Base-by-base conservation (phyloP, 2,329 filamentous ascomycete species). In the Pseudopyricularia cyperi region DNA sequence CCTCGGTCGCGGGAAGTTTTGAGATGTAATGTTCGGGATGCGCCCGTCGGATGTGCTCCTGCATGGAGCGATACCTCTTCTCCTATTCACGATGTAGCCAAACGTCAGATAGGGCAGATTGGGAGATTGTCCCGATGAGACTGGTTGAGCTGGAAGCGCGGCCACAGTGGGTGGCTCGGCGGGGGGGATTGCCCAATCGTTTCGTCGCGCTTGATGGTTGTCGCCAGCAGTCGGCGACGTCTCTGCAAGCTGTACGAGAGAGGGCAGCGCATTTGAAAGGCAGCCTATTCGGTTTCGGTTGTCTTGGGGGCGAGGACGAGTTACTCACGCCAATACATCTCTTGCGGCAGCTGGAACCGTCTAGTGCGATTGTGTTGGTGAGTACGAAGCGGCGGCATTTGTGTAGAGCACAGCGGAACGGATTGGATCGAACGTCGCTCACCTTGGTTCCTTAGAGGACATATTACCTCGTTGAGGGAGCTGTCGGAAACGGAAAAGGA, bases 21-120 rank as follows among this genome's bases (percentile, higher is more conserved):
- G 93, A 84, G 61, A 98, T 95, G 72, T 97, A 97, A 68, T 96
- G 86, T 67, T 95, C 89, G 55, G 91, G 91, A 67, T 98, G 93
- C 59, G 93, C 91, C 68, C 93, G 85, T 62, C 93, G 88, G 63
- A 98, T 97, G 66, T 98, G 93, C 78, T 98, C 93, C 71, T 97
- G 93, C 89, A 98, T 97, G 57, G 91, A 97, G 68, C 93, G 89
- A 73, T 90, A 98, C 50, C 66, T 58, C 53, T 68, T 68, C 56
- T 68, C 66, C 66, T 68, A 52, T 12, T 35, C 48, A 12, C 33
- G 5, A 6, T 24, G 8, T 7, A 49, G 33, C 46, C 51, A 35
- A 30, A 49, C 54, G 57, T 63, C 53, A 63, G 58, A 51, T 11
- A 19, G 22, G n/a, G 17, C 12, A 44, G 39, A 44, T 44, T 22